Conservation (phyloP, 768 basidiomycete species). For the Aureoboletus auriporus region DNA sequence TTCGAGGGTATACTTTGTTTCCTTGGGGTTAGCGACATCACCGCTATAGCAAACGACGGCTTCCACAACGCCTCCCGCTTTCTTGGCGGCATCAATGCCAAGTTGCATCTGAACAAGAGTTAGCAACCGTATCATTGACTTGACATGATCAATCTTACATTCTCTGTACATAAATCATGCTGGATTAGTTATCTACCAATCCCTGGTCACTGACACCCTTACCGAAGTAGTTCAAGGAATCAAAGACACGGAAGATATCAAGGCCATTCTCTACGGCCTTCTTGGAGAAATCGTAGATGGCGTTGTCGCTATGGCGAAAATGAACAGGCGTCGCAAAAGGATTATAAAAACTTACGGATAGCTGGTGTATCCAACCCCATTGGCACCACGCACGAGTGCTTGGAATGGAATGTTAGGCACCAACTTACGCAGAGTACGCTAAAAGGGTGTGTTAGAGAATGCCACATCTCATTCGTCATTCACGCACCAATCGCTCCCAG, state of each 20-base stretch:
- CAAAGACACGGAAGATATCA: constrained; percentile 99
- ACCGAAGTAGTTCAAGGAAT: constrained; percentile 98
- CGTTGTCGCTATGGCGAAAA: constrained; percentile 69
- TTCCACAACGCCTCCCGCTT: constrained; percentile 97
- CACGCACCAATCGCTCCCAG: constrained; percentile 89
- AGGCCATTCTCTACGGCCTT: constrained; percentile 99
- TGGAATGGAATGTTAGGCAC: constrained; percentile 99
- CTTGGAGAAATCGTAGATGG: constrained; percentile 99
- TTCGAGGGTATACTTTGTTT: constrained; percentile 94
- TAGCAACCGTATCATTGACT: constrained; percentile 3
- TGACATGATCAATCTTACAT: constrained; percentile 42
- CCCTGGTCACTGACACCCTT: constrained; percentile 23
- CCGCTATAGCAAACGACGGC: constrained; percentile 98
- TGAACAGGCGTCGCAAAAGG: constrained; percentile 3
- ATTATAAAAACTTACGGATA: constrained; percentile 68
- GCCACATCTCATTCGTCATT: not conserved
- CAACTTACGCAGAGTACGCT: constrained; percentile 89
- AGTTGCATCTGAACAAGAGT: constrained; percentile 72
- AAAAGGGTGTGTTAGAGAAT: constrained; percentile 10
- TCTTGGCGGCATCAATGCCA: constrained; percentile 99
- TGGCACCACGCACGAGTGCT: constrained; percentile 96
- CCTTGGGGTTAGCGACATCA: constrained; percentile 91
- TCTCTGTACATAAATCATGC: constrained; percentile 44
- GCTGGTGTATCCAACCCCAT: constrained; percentile 97
- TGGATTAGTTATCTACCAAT: constrained; percentile 2